A percentile compares a stretch with the other conserved stretches of the same genome.
Evolutionary conservation across 176 grass and related monocot species (phyloP).

Genomic region (Guadua angustifolia): DNA sequence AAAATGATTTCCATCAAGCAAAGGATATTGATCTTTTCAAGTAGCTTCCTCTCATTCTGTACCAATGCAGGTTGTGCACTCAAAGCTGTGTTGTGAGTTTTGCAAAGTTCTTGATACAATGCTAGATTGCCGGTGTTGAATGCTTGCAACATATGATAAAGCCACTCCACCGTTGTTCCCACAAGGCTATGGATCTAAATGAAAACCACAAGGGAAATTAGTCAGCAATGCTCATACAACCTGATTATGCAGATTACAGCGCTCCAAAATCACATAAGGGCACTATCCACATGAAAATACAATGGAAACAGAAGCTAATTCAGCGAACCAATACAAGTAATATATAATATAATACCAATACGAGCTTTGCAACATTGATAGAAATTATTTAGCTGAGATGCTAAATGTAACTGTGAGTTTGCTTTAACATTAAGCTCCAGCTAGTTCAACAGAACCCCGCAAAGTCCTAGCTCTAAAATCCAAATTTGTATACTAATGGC

Average conservation of each 20-base stretch:
- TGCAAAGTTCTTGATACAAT: slow-evolving; percentile 77
- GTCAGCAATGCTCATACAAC: background rate
- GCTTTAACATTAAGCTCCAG: background rate
- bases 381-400: background rate
- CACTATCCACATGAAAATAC: background rate
- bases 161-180: slow-evolving; percentile 74
- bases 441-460: background rate
- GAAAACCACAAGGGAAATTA: slow-evolving; percentile 14
- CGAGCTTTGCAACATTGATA: background rate
- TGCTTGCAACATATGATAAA: slow-evolving; percentile 81
- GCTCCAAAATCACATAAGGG: background rate
- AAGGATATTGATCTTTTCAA: slow-evolving; percentile 92
- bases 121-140: slow-evolving; percentile 79
- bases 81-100: slow-evolving; percentile 62
- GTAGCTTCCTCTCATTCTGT: slow-evolving; percentile 67
- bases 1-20: slow-evolving; percentile 98
- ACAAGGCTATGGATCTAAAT: slow-evolving; percentile 75
- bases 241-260: background rate
- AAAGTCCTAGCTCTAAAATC: background rate
- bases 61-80: slow-evolving; percentile 75
- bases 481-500: background rate
- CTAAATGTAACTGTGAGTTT: background rate
- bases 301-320: background rate
- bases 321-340: background rate
- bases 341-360: background rate